Evolutionary conservation across 768 basidiomycete species (phyloP), one percentile per base, ranked within the genome.

Genomic region (Jaapia argillacea): DNA sequence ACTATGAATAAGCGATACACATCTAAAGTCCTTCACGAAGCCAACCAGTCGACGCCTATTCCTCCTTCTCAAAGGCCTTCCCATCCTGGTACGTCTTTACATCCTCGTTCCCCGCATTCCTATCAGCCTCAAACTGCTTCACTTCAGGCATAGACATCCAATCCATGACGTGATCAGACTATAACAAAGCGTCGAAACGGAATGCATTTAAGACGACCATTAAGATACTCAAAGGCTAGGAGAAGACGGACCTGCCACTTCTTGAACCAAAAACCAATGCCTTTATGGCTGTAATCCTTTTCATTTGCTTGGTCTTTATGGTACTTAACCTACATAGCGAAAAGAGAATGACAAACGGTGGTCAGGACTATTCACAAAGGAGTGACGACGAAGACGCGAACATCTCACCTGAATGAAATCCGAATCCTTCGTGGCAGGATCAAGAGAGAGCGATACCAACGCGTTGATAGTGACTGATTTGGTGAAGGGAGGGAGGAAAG

Each of bases 271-370:
- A 67, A 69, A 1, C 65, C 66, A 25, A 66, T 52, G 4, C 65
- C 64, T 41, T 64, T 58, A 49, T 68, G 67, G 6, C 59, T 60
- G 53, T 67, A 68, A 51, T 69, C 66, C 48, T 66, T 66, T 43
- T 58, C 58, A 50, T 69, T 69, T 13, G 66, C 65, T 52, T 69
- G 63, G 47, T 68, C 62, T 52, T 65, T 62, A 50, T 62, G 58
- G 45, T 61, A 60, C 48, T 58, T 57, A 49, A 61, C 49, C 46
- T 57, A 54, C 14, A 59, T 58, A 45, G n/a, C n/a, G n/a, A n/a
- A 69, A 69, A 46, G n/a, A n/a, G n/a, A n/a, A n/a, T n/a, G n/a
- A n/a, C n/a, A n/a, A n/a, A n/a, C n/a, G n/a, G n/a, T n/a, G n/a
- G n/a, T n/a, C n/a, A n/a, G n/a, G n/a, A n/a, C n/a, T n/a, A n/a